Percentiles rank a stretch among this genome's conserved stretches.
Conservation (phyloP, 2,329 filamentous ascomycete species). For the Diaporthe citriasiana region DNA sequence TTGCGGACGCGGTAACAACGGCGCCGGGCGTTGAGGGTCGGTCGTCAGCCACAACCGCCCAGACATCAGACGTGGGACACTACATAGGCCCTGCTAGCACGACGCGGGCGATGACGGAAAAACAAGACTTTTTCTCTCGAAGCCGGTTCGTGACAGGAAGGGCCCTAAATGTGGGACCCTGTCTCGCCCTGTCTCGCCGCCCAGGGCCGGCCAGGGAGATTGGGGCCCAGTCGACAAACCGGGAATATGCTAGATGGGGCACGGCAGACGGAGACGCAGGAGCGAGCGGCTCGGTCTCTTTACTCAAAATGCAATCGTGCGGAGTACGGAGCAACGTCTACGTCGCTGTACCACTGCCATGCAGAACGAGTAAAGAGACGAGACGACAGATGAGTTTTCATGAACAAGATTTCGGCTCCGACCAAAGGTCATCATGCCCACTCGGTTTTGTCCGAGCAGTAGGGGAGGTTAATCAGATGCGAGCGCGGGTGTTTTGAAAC, state of each 20-base stretch:
- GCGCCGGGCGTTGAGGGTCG: slow-evolving; percentile 3
- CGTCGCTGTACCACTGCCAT: too few species aligned
- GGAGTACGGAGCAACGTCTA: background rate
- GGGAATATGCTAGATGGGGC: background rate
- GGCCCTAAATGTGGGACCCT: slow-evolving; percentile 3
- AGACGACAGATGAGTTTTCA: background rate
- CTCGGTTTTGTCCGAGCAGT: slow-evolving; percentile 19
- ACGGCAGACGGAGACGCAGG: background rate
- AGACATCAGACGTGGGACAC: slow-evolving; percentile 14
- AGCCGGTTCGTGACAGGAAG: slow-evolving; percentile 16
- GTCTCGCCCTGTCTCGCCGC: background rate
- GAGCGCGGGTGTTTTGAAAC: slow-evolving; percentile 24
- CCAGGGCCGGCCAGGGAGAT: slow-evolving; percentile 6
- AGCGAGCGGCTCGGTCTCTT: background rate
- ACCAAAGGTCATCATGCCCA: background rate
- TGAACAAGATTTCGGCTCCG: slow-evolving; percentile 3
- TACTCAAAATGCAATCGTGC: background rate
- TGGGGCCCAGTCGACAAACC: slow-evolving; percentile 6
- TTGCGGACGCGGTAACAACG: background rate
- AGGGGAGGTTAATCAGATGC: slow-evolving; percentile 11
- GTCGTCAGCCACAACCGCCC: slow-evolving; percentile 10
- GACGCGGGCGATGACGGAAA: slow-evolving; percentile 8
- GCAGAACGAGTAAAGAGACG: background rate
- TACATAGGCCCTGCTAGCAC: slow-evolving; percentile 18
- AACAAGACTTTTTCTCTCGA: slow-evolving; percentile 9